A percentile compares a stretch with the other conserved stretches of the same genome.
Conservation (phyloP, 176 grass and related monocot genomes). For the Chloris gayana region DNA sequence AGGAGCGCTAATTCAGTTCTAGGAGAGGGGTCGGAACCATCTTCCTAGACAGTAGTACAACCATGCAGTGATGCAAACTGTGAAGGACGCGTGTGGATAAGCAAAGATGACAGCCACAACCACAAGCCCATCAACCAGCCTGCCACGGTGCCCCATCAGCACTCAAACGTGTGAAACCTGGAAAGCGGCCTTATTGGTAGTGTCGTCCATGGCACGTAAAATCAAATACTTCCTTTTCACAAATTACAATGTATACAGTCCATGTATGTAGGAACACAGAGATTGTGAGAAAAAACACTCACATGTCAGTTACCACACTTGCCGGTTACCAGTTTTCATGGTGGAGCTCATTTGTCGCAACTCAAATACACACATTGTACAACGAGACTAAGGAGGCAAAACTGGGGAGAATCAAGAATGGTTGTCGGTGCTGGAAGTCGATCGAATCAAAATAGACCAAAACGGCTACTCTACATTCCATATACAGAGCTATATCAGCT, state of each 20-base stretch:
- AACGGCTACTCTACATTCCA: constrained; percentile 39
- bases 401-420: constrained; percentile 37
- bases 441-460: constrained; percentile 24
- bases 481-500: constrained; percentile 47
- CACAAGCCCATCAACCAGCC: not conserved
- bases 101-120: constrained; percentile 38
- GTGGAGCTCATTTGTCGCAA: constrained; percentile 15
- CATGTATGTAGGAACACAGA: not conserved
- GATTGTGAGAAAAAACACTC: not conserved
- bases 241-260: not conserved
- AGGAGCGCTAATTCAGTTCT: not conserved
- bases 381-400: constrained; percentile 39
- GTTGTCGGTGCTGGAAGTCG: not conserved
- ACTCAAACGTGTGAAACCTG: constrained; percentile 11
- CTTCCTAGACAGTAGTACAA: not conserved
- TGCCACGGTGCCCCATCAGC: not conserved
- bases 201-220: not conserved
- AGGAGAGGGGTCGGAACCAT: not conserved
- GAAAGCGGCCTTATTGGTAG: not conserved
- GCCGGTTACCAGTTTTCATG: not conserved
- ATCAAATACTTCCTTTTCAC: not conserved
- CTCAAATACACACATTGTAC: constrained; percentile 21
- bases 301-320: not conserved
- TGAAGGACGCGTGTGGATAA: constrained; percentile 39
- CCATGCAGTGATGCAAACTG: constrained; percentile 9